phyloP scores from a whole-genome alignment of 208 protist species.

The Crithidia fasciculata region DNA sequence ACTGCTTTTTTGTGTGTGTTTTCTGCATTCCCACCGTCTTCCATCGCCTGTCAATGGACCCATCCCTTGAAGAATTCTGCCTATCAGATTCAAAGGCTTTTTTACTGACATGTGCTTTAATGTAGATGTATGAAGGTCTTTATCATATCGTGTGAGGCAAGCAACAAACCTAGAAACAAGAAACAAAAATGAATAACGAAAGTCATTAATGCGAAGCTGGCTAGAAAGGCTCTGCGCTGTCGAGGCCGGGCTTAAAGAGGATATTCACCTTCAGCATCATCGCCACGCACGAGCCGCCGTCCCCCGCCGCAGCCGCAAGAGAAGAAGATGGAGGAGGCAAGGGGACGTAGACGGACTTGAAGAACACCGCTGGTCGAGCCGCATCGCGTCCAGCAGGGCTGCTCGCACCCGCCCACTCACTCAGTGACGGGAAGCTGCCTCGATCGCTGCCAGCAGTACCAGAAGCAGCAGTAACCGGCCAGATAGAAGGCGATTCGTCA shows the following conservation, averaged over 20 bases:
- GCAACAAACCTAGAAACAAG: too few species aligned
- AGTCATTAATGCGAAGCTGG: neutral
- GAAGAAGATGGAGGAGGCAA: neutral
- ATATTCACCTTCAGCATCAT: constrained; percentile 24
- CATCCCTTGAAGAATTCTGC: too few species aligned
- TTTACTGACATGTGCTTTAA: too few species aligned
- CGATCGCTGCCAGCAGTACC: neutral
- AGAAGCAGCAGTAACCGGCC: too few species aligned
- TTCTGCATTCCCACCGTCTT: too few species aligned
- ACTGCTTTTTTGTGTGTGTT: too few species aligned
- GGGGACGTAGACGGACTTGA: constrained; percentile 14
- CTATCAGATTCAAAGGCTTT: too few species aligned
- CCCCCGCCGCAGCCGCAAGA: neutral
- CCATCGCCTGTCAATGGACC: too few species aligned
- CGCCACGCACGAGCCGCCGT: neutral
- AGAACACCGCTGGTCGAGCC: neutral
- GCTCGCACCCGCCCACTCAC: neutral
- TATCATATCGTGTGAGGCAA: too few species aligned
- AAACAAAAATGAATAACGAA: too few species aligned
- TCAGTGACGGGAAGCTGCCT: neutral
- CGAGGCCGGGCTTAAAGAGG: constrained; percentile 16
- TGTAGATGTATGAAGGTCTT: too few species aligned
- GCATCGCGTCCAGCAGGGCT: neutral
- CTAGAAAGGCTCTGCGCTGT: constrained; percentile 15
- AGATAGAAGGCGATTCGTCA: too few species aligned